Percentiles rank a stretch among this genome's conserved stretches.
phyloP scores from a whole-genome alignment of 306 rosid species.

The Abrus precatorius region DNA sequence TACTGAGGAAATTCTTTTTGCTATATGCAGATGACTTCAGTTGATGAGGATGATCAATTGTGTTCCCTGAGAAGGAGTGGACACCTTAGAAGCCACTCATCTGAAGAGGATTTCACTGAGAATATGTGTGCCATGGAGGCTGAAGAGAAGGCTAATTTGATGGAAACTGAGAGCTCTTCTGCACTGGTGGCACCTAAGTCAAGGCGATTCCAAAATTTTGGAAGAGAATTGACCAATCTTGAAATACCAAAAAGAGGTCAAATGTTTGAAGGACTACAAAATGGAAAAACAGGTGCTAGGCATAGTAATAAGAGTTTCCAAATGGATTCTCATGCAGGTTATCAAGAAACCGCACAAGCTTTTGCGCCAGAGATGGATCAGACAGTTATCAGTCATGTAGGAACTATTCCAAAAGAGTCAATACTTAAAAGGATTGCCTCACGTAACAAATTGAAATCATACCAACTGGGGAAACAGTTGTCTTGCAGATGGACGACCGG shows the following conservation, averaged over 20 bases:
- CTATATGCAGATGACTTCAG: slow-evolving; percentile 72
- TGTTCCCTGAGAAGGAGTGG: slow-evolving; percentile 56
- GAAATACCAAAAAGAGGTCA: slow-evolving; percentile 60
- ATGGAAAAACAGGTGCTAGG: slow-evolving; percentile 40
- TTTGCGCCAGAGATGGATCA: slow-evolving; percentile 43
- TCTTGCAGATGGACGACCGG: slow-evolving; percentile 79
- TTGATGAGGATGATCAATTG: slow-evolving; percentile 60
- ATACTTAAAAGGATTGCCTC: slow-evolving; percentile 67
- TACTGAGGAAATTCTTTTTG: slow-evolving; percentile 44
- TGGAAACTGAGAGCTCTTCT: slow-evolving; percentile 39
- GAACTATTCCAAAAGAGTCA: slow-evolving; percentile 60
- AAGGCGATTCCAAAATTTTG: slow-evolving; percentile 42
- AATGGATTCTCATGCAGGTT: slow-evolving; percentile 43
- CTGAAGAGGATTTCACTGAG: slow-evolving; percentile 67
- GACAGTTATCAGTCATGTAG: slow-evolving; percentile 25
- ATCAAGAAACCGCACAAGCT: slow-evolving; percentile 42
- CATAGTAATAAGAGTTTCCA: slow-evolving; percentile 21
- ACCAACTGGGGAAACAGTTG: slow-evolving; percentile 70
- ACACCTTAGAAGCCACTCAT: slow-evolving; percentile 64
- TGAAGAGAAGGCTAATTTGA: slow-evolving; percentile 54
- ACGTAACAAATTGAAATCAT: slow-evolving; percentile 69
- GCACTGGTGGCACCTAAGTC: slow-evolving; percentile 45
- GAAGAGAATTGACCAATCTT: slow-evolving; percentile 55
- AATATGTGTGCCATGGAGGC: slow-evolving; percentile 59
- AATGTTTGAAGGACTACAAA: slow-evolving; percentile 41